phyloP scores from a whole-genome alignment of 2,329 filamentous ascomycete genomes.

The Daldinia eschscholtzii region DNA sequence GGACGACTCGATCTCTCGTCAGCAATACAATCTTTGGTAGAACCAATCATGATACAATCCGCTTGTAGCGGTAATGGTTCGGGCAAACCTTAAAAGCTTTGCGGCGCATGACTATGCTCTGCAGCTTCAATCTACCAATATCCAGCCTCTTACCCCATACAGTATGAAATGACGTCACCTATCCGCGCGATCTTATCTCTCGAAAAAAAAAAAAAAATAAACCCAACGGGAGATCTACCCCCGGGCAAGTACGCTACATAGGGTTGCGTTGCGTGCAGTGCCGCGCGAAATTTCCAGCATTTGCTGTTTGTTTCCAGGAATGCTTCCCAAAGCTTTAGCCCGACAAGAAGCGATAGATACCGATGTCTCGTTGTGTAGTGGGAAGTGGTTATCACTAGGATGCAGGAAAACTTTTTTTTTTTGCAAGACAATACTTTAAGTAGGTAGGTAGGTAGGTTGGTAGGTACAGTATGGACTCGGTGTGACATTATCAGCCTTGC shows the following conservation, averaged over 20 bases:
- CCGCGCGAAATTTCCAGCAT: constrained; percentile 38
- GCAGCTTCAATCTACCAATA: constrained; percentile 14
- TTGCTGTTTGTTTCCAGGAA: constrained; percentile 29
- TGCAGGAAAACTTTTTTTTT: constrained; percentile 20
- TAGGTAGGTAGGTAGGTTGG: too few species aligned
- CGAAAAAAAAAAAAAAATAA: neutral
- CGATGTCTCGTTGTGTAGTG: constrained; percentile 3
- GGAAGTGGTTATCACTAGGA: constrained; percentile 21
- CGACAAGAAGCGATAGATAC: constrained; percentile 40
- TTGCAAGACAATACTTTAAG: constrained; percentile 1
- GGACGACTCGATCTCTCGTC: constrained; percentile 2
- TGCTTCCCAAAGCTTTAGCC: constrained; percentile 21
- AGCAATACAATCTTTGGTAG: neutral
- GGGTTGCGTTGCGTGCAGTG: constrained; percentile 22
- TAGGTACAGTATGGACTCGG: constrained; percentile 17
- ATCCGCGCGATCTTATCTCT: constrained; percentile 26
- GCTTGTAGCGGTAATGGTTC: constrained; percentile 16
- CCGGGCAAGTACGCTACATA: constrained; percentile 11
- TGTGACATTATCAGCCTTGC: constrained; percentile 43
- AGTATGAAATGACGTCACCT: constrained; percentile 37
- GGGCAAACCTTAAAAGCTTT: constrained; percentile 11
- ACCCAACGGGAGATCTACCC: constrained; percentile 15
- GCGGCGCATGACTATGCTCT: constrained; percentile 33
- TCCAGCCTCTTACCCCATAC: constrained; percentile 26
- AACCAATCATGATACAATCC: constrained; percentile 17